Evolutionary conservation across 768 basidiomycete species (phyloP), one percentile per base, ranked within the genome.

Genomic region (Hemileccinum rubropunctum): DNA sequence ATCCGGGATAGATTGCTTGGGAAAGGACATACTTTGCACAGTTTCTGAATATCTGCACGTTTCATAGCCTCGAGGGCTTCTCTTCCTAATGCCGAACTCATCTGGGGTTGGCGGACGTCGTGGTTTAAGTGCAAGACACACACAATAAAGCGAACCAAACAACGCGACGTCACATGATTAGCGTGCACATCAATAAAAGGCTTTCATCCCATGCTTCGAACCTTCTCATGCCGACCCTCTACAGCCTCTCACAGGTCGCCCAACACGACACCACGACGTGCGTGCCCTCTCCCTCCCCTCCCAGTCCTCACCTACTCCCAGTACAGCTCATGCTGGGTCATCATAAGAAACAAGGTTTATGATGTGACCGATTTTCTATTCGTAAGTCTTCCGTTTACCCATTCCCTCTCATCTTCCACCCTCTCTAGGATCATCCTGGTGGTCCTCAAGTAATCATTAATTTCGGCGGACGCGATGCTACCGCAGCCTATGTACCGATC

Each of bases 381-480:
- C 46, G 88, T 85, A 51, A 32, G 74, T 61, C 17, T 23, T 42
- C 20, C 12, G 26, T 9, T 5, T 30, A n/a, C 26, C 14, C 28
- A 7, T 4, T 17, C 28, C 14, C 12, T 2, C 3, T 26, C 23
- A 1, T n/a, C 13, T 35, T 15, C 54, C 46, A 60, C 39, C 12
- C 12, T 45, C 28, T 56, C 23, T 56, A 86, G 83, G 78, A 84
- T 43, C 88, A 91, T 58, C 88, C 88, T 7, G 93, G 95, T 17
- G 95, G 95, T 3, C 72, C 84, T 15, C 77, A 79, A 48, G 86
- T 91, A 60, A 90, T 98, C 53, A 62, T 95, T 17, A 84, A 82
- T 60, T 89, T 91, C 59, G 93, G 82, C 9, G 95, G 95, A 9
- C 79, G 76, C 52, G 94, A 94, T 64, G 91, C 91, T n/a, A 90